phyloP scores from a whole-genome alignment of 2,329 filamentous ascomycete species.

The Aspergillus sp. region DNA sequence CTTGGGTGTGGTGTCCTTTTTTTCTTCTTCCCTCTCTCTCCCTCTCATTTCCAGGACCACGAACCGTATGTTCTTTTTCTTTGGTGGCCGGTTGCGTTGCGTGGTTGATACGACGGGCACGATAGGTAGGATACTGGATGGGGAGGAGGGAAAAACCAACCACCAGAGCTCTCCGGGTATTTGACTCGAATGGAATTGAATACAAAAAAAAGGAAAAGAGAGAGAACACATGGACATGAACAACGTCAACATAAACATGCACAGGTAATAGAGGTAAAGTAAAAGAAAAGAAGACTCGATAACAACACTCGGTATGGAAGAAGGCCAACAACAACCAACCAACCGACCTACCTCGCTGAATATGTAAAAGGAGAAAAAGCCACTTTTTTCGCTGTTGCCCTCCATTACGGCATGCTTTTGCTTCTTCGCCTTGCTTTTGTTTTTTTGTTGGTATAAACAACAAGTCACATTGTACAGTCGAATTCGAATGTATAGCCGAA shows the following conservation, averaged over 20 bases:
- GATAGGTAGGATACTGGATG: slow-evolving; percentile 7
- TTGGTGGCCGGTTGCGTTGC: neutral
- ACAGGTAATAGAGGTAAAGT: slow-evolving; percentile 9
- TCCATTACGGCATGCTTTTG: slow-evolving; percentile 16
- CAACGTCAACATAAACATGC: slow-evolving; percentile 16
- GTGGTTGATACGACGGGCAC: neutral
- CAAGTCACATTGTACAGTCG: slow-evolving; percentile 29
- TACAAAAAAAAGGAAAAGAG: slow-evolving; percentile 21
- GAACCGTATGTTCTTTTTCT: neutral
- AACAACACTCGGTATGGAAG: neutral
- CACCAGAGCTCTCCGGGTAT: slow-evolving; percentile 33
- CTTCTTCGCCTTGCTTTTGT: slow-evolving; percentile 1
- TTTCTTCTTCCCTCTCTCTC: slow-evolving; percentile 11
- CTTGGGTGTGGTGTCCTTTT: slow-evolving; percentile 1
- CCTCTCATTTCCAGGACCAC: neutral
- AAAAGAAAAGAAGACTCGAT: slow-evolving; percentile 12
- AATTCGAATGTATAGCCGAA: slow-evolving; percentile 23
- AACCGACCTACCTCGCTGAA: slow-evolving; percentile 26
- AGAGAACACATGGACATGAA: slow-evolving; percentile 13
- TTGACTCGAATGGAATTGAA: slow-evolving; percentile 13
- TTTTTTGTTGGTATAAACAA: slow-evolving; percentile 14
- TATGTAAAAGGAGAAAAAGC: slow-evolving; percentile 18
- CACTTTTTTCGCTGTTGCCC: slow-evolving; percentile 3
- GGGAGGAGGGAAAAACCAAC: slow-evolving; percentile 15
- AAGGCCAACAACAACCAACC: slow-evolving; percentile 11